A percentile compares a stretch with the other conserved stretches of the same genome.
Conservation (phyloP, 257 asterid species). For the Plantago major region DNA sequence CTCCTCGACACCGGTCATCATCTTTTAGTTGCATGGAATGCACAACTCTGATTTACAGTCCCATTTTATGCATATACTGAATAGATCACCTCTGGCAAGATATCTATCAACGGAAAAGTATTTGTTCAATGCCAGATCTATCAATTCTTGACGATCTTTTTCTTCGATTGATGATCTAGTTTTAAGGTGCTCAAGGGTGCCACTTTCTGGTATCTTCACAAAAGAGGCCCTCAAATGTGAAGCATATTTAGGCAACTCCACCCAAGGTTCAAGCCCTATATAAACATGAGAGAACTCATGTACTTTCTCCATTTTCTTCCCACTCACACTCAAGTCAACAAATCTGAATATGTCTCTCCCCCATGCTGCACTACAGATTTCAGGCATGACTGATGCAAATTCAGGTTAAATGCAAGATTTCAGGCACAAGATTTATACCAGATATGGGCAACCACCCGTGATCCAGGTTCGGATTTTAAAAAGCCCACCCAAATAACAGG, state of each 20-base stretch:
- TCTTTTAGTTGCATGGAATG: conserved; percentile 60
- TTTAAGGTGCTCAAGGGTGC: conserved; percentile 63
- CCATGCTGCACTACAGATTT: conserved; percentile 60
- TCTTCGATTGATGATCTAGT: conserved; percentile 54
- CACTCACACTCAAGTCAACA: conserved; percentile 44
- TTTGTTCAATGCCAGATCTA: conserved; percentile 65
- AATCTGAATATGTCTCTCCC: conserved; percentile 53
- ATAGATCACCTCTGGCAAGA: conserved; percentile 77
- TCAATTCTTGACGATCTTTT: conserved; percentile 76
- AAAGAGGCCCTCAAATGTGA: conserved; percentile 86
- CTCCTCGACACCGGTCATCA: conserved; percentile 38
- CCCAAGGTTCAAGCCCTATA: conserved; percentile 56
- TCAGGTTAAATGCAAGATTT: conserved; percentile 73
- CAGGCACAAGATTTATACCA: no score
- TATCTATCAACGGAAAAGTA: conserved; percentile 78
- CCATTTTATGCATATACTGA: conserved; percentile 64
- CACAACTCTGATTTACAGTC: conserved; percentile 81
- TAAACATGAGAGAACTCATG: conserved; percentile 28
- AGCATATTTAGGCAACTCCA: conserved; percentile 66
- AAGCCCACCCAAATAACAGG: no score
- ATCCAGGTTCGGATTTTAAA: no score
- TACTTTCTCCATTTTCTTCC: conserved; percentile 32
- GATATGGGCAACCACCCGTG: no score
- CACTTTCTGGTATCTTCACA: conserved; percentile 90
- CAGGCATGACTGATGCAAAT: conserved; percentile 65